Conservation (phyloP, 768 basidiomycete species). For the Boletus patriciae region DNA sequence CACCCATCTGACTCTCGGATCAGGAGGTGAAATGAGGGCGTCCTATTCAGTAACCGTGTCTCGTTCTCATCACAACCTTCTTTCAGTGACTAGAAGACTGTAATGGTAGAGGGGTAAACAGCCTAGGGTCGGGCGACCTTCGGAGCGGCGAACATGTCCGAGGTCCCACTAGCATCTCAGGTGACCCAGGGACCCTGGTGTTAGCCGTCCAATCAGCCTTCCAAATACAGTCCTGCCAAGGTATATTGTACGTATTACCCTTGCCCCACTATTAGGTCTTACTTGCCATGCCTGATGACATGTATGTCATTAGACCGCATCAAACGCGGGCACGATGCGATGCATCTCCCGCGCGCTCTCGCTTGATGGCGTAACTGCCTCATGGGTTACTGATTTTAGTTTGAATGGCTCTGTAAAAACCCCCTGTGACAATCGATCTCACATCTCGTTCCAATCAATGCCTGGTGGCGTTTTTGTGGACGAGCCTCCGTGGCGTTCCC, state of each 20-base stretch:
- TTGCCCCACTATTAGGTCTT: conserved; percentile 22
- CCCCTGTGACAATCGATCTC: conserved; percentile 19
- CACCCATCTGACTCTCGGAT: background rate
- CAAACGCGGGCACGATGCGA: conserved; percentile 11
- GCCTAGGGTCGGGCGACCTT: background rate
- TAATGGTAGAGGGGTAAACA: background rate
- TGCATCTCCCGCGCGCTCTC: conserved; percentile 9
- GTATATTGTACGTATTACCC: conserved; percentile 27
- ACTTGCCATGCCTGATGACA: conserved; percentile 8
- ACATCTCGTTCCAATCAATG: conserved; percentile 29
- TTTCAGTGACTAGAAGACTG: conserved; percentile 6
- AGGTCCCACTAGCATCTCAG: conserved; percentile 4
- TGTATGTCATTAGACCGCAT: conserved; percentile 19
- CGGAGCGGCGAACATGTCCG: background rate
- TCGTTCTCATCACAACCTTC: conserved; percentile 6
- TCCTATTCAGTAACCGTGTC: background rate
- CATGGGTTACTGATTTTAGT: conserved; percentile 15
- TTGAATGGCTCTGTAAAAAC: conserved; percentile 5
- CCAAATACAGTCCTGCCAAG: conserved; percentile 18
- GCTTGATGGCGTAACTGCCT: conserved; percentile 20
- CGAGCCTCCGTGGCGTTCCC: conserved; percentile 27
- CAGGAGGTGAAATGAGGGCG: conserved; percentile 1
- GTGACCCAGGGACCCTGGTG: conserved; percentile 6
- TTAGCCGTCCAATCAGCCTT: conserved; percentile 11
- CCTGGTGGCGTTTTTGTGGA: conserved; percentile 19